phyloP scores from a whole-genome alignment of 345 rosid genomes.

The Rhizophora mangle region DNA sequence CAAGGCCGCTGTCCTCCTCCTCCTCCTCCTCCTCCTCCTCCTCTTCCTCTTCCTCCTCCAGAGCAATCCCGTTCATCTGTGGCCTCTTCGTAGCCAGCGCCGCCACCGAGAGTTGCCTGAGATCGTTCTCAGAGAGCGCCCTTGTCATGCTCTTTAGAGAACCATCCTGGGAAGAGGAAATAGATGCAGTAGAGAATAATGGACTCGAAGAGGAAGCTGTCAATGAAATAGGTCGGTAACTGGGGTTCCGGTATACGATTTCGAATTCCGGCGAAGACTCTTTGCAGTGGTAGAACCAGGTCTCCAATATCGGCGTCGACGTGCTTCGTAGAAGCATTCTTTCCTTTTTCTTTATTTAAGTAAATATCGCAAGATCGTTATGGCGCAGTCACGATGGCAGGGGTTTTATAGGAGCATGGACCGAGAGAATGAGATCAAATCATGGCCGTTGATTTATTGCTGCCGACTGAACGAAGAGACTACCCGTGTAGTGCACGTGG shows the following conservation, averaged over 20 bases:
- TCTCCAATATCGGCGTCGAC: conserved; percentile 65
- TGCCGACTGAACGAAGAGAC: neutral
- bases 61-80: neutral
- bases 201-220: conserved; percentile 31
- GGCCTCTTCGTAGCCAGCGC: neutral
- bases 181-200: neutral
- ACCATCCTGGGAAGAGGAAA: neutral
- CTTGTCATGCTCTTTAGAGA: neutral
- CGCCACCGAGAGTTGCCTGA: neutral
- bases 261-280: conserved; percentile 49
- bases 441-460: neutral
- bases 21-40: conserved; percentile 10
- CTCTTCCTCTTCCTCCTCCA: conserved; percentile 2
- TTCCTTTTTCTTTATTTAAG: neutral
- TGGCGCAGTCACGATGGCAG: no score
- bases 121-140: neutral
- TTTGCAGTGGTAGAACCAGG: conserved; percentile 48
- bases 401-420: neutral
- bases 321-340: conserved; percentile 72
- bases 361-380: neutral
- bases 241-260: conserved; percentile 25
- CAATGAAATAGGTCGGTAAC: conserved; percentile 29
- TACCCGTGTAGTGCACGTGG: neutral
- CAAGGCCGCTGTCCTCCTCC: conserved; percentile 7
- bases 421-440: neutral